These are phyloP conservation scores for Gossypium schwendimanii DNA, from an alignment of 441 rosid genomes.

Conservation along the genomic window DNA sequence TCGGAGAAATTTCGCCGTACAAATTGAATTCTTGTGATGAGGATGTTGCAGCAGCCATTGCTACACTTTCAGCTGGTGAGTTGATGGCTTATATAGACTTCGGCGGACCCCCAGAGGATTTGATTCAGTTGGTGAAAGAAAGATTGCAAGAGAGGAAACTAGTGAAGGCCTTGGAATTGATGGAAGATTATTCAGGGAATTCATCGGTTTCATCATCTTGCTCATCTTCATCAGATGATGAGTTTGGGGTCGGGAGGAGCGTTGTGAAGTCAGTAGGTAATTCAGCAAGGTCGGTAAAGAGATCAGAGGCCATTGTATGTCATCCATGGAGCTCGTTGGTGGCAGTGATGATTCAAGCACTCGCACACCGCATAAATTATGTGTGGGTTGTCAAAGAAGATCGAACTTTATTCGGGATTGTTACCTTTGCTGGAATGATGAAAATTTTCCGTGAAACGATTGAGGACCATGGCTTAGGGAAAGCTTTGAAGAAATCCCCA, in stretches of 20 bases:
- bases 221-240: slow-evolving; percentile 48
- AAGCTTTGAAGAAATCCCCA: not conserved
- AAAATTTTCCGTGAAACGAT: slow-evolving; percentile 42
- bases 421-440: slow-evolving; percentile 45
- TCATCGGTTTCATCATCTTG: slow-evolving; percentile 15
- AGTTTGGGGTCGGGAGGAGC: slow-evolving; percentile 29
- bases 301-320: slow-evolving; percentile 43
- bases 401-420: slow-evolving; percentile 43
- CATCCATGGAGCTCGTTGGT: slow-evolving; percentile 56
- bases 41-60: slow-evolving; percentile 40
- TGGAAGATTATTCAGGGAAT: slow-evolving; percentile 37
- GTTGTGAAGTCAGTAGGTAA: slow-evolving; percentile 26
- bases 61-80: slow-evolving; percentile 49
- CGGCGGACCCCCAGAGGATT: slow-evolving; percentile 43
- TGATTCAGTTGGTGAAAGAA: slow-evolving; percentile 36
- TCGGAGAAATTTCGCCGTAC: slow-evolving; percentile 38
- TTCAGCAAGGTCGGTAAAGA: slow-evolving; percentile 29
- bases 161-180: slow-evolving; percentile 28
- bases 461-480: slow-evolving; percentile 23
- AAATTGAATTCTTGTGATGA: slow-evolving; percentile 26
- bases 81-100: slow-evolving; percentile 56
- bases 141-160: slow-evolving; percentile 42
- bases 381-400: slow-evolving; percentile 64
- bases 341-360: slow-evolving; percentile 69
- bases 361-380: slow-evolving; percentile 48